A percentile compares a stretch with the other conserved stretches of the same genome.
Conservation (phyloP, 768 basidiomycete species). For the Pulveroboletus sp. region DNA sequence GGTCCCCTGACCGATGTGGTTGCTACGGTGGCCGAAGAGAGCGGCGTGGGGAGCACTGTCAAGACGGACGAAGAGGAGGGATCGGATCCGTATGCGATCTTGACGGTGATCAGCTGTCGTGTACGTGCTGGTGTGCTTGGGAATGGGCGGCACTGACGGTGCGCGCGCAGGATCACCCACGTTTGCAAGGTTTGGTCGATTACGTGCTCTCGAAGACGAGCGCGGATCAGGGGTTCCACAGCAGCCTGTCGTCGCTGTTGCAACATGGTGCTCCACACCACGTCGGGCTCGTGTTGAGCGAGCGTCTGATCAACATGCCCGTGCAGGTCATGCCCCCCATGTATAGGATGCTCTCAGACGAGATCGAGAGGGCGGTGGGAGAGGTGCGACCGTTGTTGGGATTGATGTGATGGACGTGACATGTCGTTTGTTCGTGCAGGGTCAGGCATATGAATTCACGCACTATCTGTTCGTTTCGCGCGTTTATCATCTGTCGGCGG, state of each 20-base stretch:
- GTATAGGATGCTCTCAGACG: slow-evolving; percentile 83
- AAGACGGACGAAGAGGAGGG: slow-evolving; percentile 63
- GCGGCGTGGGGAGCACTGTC: slow-evolving; percentile 78
- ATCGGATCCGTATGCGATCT: slow-evolving; percentile 77
- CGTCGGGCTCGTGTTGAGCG: slow-evolving; percentile 81
- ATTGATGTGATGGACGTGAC: background rate
- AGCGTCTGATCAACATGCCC: slow-evolving; percentile 93
- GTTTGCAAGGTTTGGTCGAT: slow-evolving; percentile 61
- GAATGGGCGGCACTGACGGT: background rate
- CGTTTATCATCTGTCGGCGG: slow-evolving; percentile 66
- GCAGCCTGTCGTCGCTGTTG: slow-evolving; percentile 45
- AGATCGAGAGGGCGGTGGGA: slow-evolving; percentile 67
- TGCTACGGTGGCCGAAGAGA: slow-evolving; percentile 65
- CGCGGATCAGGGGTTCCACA: slow-evolving; percentile 44
- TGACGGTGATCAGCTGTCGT: slow-evolving; percentile 79
- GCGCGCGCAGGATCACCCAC: slow-evolving; percentile 56
- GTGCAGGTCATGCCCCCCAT: slow-evolving; percentile 89
- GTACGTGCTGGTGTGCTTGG: slow-evolving; percentile 32
- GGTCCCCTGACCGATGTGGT: slow-evolving; percentile 79
- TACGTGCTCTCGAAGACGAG: slow-evolving; percentile 66
- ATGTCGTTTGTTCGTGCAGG: slow-evolving; percentile 23
- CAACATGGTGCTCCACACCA: slow-evolving; percentile 31
- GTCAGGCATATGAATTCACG: slow-evolving; percentile 64
- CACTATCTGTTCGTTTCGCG: slow-evolving; percentile 76
- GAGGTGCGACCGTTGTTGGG: slow-evolving; percentile 44